phyloP scores from a whole-genome alignment of 2,329 filamentous ascomycete species.

The Cercospora nicotianae region DNA sequence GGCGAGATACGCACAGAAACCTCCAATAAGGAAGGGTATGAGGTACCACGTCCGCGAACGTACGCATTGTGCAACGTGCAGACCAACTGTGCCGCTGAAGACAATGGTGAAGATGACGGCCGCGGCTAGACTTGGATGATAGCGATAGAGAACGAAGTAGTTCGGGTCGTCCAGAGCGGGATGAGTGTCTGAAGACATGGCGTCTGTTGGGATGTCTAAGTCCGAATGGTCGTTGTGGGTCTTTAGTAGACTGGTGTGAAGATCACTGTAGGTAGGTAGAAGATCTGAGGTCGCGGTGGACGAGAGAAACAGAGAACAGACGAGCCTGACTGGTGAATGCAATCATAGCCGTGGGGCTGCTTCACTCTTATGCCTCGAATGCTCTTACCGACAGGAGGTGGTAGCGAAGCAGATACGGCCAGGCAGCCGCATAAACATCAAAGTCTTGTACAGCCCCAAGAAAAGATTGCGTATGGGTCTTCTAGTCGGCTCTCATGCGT shows the following conservation, averaged over 20 bases:
- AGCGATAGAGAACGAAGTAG: slow-evolving; percentile 15
- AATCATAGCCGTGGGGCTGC: neutral
- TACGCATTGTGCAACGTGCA: slow-evolving; percentile 44
- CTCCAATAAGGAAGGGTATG: slow-evolving; percentile 53
- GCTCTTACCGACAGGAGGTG: neutral
- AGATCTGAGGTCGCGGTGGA: neutral
- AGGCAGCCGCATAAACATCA: neutral
- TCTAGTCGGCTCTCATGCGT: neutral
- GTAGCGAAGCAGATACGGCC: neutral
- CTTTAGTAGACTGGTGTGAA: rapidly evolving
- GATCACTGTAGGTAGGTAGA: neutral
- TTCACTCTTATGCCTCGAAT: neutral
- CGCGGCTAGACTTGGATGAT: slow-evolving; percentile 11
- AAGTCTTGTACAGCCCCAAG: neutral
- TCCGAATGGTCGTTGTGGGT: neutral
- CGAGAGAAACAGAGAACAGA: neutral
- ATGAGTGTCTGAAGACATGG: neutral
- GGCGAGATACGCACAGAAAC: slow-evolving; percentile 28
- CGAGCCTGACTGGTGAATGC: neutral
- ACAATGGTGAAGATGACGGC: slow-evolving; percentile 37
- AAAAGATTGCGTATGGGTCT: neutral
- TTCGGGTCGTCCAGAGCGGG: neutral
- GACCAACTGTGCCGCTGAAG: slow-evolving; percentile 33
- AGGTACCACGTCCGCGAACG: slow-evolving; percentile 52
- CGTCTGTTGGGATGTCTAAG: no score